Evolutionary conservation across 306 rosid species (phyloP), one percentile per base, ranked within the genome.

Genomic region (Quillaja saponaria): DNA sequence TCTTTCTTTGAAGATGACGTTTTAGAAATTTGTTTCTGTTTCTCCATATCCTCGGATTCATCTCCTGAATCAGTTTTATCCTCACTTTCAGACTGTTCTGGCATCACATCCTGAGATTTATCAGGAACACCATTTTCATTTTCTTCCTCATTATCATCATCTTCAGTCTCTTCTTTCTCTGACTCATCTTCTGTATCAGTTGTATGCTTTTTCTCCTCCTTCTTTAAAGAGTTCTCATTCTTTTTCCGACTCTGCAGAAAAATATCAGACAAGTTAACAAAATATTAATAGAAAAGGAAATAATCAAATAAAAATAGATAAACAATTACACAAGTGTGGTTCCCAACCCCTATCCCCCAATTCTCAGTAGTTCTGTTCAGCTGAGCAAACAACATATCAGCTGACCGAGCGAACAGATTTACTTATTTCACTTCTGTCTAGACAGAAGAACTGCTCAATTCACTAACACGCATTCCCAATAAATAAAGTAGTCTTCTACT

Each of bases 181-280:
- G 88, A 83, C 65, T 85, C 91, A 40, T 81, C 87, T 63, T 88
- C 97, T 41, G 88, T 66, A 72, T 90, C 97, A 60, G 80, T 58
- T 63, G 86, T 10, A 73, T 61, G 61, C 83, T 59, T 86, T 72
- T 77, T 83, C 63, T 69, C 71, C 59, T 78, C 82, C 63, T 33
- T 64, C 52, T 56, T 80, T 18, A 81, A 72, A 78, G 73, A 72
- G 71, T 79, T 90, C 49, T 67, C 86, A 38, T 45, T 83, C 68
- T 80, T 89, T 82, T 76, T 87, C 55, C 45, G 84, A 55, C 52
- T 83, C 99, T 92, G 66, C 63, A 73, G 57, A 63, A 74, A n/a
- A 41, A 48, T 16, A 35, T 15, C 72, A 84, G 52, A 34, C 35
- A 54, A 67, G 25, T 48, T 13, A 37, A 18, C 0, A 44, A 28